phyloP scores from a whole-genome alignment of 176 grass and related monocot genomes.

The Miscanthus lutarioriparius region DNA sequence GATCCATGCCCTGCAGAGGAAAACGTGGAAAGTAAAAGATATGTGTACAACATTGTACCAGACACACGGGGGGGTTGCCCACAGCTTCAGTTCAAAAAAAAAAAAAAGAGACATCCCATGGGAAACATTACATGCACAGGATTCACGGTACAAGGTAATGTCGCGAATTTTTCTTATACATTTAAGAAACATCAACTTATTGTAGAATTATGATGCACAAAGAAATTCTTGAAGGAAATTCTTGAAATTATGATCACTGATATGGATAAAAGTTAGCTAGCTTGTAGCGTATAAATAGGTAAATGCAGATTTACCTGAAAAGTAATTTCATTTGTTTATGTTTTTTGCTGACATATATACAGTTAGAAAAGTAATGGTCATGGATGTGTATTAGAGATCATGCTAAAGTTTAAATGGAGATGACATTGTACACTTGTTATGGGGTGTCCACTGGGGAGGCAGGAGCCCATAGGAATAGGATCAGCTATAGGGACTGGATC shows the following conservation, averaged over 20 bases:
- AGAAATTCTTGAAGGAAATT: not conserved
- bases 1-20: conserved; percentile 87
- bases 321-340: not conserved
- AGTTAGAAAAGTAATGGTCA: not conserved
- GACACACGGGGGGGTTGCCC: not conserved
- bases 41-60: not conserved
- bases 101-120: conserved; percentile 16
- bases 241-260: not conserved
- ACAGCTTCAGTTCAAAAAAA: no score
- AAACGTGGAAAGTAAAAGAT: conserved; percentile 18
- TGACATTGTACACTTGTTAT: not conserved
- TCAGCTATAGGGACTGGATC: no score
- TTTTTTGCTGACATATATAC: not conserved
- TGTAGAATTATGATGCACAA: not conserved
- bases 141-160: conserved; percentile 7
- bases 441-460: not conserved
- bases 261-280: not conserved
- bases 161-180: not conserved
- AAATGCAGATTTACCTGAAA: not conserved
- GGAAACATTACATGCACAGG: conserved; percentile 7
- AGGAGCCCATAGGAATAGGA: no score
- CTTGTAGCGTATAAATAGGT: not conserved
- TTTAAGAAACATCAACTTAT: not conserved
- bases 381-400: not conserved
- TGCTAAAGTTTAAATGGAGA: not conserved